Conservation (phyloP, 768 basidiomycete genomes). For the Trametes cingulata region DNA sequence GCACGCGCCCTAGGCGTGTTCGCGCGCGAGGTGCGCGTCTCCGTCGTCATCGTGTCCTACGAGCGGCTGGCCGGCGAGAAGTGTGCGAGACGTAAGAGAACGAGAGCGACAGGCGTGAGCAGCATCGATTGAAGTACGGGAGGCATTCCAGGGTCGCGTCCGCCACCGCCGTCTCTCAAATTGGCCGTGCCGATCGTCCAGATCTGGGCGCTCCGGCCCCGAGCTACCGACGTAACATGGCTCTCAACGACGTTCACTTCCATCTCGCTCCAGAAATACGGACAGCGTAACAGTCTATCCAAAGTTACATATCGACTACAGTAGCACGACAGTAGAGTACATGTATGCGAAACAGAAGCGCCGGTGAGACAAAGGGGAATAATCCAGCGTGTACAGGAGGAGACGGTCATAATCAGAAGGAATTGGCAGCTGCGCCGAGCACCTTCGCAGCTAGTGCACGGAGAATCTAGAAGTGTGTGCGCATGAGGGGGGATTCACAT, state of each 20-base stretch:
- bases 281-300: not conserved
- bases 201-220: constrained; percentile 11
- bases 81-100: not conserved
- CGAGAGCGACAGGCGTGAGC: not conserved
- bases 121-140: constrained; percentile 3
- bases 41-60: not conserved
- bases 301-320: not conserved
- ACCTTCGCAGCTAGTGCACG: constrained; percentile 83
- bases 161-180: constrained; percentile 9
- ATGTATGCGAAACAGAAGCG: too few species aligned
- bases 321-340: not conserved
- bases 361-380: not conserved
- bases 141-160: constrained; percentile 8
- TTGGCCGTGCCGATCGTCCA: constrained; percentile 11
- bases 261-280: too few species aligned
- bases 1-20: constrained; percentile 12
- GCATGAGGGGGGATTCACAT: not conserved
- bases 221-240: not conserved
- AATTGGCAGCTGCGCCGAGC: constrained; percentile 58
- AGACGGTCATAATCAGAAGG: constrained; percentile 8
- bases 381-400: not conserved
- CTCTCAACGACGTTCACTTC: not conserved
- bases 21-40: constrained; percentile 12
- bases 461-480: constrained; percentile 58
- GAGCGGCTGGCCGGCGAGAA: not conserved